phyloP scores from a whole-genome alignment of 805 yeast genomes.

The Danielia oregonensis region DNA sequence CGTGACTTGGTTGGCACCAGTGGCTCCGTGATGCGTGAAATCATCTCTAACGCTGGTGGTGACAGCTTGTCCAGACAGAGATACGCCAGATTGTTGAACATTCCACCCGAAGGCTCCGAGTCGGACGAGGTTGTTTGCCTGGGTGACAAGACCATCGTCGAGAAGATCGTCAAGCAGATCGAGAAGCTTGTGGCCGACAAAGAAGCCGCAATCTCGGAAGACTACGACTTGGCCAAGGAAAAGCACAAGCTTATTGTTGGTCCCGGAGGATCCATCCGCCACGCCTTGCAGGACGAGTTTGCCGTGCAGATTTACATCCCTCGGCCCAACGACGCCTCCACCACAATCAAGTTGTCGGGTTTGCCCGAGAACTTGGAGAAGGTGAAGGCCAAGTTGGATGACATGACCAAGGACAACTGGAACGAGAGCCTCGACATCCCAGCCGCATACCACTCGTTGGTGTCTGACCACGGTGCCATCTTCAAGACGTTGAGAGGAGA shows the following conservation, averaged over 20 bases:
- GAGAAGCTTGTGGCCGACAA: slow-evolving; percentile 58
- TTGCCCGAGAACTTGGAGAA: slow-evolving; percentile 59
- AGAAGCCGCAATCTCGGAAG: slow-evolving; percentile 55
- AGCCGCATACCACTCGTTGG: slow-evolving; percentile 50
- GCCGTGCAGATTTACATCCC: slow-evolving; percentile 67
- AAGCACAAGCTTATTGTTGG: slow-evolving; percentile 80
- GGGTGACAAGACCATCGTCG: slow-evolving; percentile 77
- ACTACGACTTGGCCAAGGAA: slow-evolving; percentile 59
- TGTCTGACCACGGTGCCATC: slow-evolving; percentile 65
- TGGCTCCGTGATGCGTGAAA: slow-evolving; percentile 70
- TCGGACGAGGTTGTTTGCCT: slow-evolving; percentile 56
- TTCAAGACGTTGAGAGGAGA: slow-evolving; percentile 51
- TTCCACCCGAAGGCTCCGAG: slow-evolving; percentile 66
- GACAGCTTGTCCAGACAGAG: slow-evolving; percentile 42
- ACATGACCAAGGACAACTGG: slow-evolving; percentile 59
- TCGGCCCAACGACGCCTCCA: slow-evolving; percentile 46
- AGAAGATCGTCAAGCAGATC: slow-evolving; percentile 59
- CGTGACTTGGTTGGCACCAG: slow-evolving; percentile 73
- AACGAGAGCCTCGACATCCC: slow-evolving; percentile 57
- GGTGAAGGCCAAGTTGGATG: slow-evolving; percentile 59
- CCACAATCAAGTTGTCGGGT: slow-evolving; percentile 57
- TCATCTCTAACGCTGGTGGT: slow-evolving; percentile 74
- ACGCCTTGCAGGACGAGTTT: slow-evolving; percentile 66
- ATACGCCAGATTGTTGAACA: slow-evolving; percentile 54
- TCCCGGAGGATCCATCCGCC: slow-evolving; percentile 72